These are phyloP conservation scores for Scedosporium dehoogii DNA, from an alignment of 2,329 filamentous ascomycete genomes.

Conservation along the genomic window DNA sequence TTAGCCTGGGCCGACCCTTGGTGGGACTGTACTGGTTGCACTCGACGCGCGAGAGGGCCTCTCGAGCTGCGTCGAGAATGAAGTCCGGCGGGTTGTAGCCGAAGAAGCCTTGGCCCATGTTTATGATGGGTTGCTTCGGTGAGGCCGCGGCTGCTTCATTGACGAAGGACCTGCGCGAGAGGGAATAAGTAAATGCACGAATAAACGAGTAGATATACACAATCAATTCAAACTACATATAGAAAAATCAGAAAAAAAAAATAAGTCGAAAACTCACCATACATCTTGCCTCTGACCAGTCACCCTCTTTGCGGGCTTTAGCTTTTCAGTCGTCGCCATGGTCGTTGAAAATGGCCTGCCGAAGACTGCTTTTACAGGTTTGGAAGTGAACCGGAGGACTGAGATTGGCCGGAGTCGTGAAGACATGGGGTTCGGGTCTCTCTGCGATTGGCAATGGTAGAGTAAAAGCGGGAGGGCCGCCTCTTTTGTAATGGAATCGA, in stretches of 20 bases:
- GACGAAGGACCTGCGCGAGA: slow-evolving; percentile 45
- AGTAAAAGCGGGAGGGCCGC: not conserved
- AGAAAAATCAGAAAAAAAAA: not conserved
- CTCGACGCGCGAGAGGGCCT: slow-evolving; percentile 80
- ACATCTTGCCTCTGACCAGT: slow-evolving; percentile 41
- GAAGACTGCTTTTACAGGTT: not conserved
- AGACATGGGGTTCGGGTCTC: not conserved
- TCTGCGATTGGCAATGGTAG: not conserved
- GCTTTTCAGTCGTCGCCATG: slow-evolving; percentile 34
- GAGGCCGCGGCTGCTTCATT: slow-evolving; percentile 56
- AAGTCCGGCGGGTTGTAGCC: slow-evolving; percentile 93
- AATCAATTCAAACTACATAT: not conserved
- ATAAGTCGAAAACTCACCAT: slow-evolving; percentile 27
- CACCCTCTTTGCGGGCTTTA: slow-evolving; percentile 40
- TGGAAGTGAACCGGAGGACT: not conserved
- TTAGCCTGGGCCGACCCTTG: slow-evolving; percentile 81
- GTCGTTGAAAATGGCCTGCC: slow-evolving; percentile 17
- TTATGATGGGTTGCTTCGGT: slow-evolving; percentile 53
- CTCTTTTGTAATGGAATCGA: not conserved
- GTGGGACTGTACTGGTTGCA: slow-evolving; percentile 99
- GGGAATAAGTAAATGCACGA: not conserved
- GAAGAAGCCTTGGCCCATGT: slow-evolving; percentile 63
- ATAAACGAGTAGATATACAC: not conserved
- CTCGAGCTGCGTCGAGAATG: slow-evolving; percentile 83
- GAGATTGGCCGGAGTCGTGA: not conserved